Evolutionary conservation across 192 early-diverging fungal species (phyloP).

Genomic region (Pilaira anomala): DNA sequence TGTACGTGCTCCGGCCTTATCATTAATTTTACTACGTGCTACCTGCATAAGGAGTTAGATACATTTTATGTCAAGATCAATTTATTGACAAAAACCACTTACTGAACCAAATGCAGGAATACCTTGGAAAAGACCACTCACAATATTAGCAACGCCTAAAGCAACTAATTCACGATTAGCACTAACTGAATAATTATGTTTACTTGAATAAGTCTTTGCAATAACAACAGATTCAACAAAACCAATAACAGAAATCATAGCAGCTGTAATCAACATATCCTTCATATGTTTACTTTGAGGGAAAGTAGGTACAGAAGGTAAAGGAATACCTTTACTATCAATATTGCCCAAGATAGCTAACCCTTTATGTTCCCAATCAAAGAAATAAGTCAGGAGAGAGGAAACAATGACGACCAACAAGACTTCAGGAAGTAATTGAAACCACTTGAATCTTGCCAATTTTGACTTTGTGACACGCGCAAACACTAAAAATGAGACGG

Average conservation of each 20-base stretch:
- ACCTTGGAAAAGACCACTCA: conserved; percentile 71
- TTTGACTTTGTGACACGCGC: conserved; percentile 54
- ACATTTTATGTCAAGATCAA: no score
- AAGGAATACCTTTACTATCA: conserved; percentile 53
- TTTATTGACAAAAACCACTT: not conserved
- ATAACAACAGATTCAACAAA: conserved; percentile 97
- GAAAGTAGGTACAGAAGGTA: conserved; percentile 59
- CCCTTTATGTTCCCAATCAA: conserved; percentile 69
- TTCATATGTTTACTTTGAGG: conserved; percentile 60
- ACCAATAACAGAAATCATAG: conserved; percentile 92
- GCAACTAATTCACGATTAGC: conserved; percentile 97
- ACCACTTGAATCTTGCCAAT: conserved; percentile 34
- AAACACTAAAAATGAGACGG: conserved; percentile 66
- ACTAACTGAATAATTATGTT: conserved; percentile 89
- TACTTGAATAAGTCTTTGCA: conserved; percentile 86
- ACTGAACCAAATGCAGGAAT: conserved; percentile 41
- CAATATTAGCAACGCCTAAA: conserved; percentile 83
- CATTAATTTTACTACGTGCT: conserved; percentile 90
- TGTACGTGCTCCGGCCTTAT: conserved; percentile 85
- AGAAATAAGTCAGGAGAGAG: conserved; percentile 57
- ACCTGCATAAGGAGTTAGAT: conserved; percentile 41
- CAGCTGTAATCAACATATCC: conserved; percentile 74
- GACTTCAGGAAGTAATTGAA: conserved; percentile 90
- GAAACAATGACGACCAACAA: conserved; percentile 80
- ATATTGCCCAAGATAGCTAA: conserved; percentile 79